phyloP scores from a whole-genome alignment of 345 rosid species.

The Garcia nutans region DNA sequence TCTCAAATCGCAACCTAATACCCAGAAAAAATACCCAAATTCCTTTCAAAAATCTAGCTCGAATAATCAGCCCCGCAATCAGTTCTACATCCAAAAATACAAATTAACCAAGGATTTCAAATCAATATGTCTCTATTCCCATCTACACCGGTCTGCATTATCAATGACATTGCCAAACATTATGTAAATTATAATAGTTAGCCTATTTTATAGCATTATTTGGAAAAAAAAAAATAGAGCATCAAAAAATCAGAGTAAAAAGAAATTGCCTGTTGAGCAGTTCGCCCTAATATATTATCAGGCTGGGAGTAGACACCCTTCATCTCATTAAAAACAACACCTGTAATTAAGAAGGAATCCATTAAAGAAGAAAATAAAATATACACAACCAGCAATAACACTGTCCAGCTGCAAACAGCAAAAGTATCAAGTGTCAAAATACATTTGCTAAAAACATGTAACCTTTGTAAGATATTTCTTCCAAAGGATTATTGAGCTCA shows the following conservation, averaged over 20 bases:
- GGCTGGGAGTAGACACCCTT: slow-evolving; percentile 99
- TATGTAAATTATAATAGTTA: background rate
- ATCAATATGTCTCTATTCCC: background rate
- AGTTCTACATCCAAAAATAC: too few relatives aligned
- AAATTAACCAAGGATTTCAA: background rate
- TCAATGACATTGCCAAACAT: too few relatives aligned
- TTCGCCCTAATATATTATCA: slow-evolving; percentile 79
- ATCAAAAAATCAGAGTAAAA: background rate
- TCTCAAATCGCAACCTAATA: too few relatives aligned
- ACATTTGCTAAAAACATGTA: slow-evolving; percentile 4
- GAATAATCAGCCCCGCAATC: too few relatives aligned
- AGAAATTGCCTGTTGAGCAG: slow-evolving; percentile 71
- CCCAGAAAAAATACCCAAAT: too few relatives aligned
- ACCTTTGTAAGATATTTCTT: slow-evolving; percentile 94
- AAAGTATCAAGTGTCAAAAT: background rate
- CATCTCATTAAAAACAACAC: slow-evolving; percentile 99
- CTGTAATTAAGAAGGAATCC: slow-evolving; percentile 41
- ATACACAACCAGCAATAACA: background rate
- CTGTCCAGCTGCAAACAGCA: background rate
- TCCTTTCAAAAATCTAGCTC: too few relatives aligned
- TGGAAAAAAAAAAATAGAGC: background rate
- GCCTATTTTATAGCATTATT: background rate
- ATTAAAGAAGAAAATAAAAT: background rate
- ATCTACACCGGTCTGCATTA: background rate
- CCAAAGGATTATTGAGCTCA: slow-evolving; percentile 82